phyloP scores from a whole-genome alignment of 768 basidiomycete genomes.

The Hericium erinaceus region DNA sequence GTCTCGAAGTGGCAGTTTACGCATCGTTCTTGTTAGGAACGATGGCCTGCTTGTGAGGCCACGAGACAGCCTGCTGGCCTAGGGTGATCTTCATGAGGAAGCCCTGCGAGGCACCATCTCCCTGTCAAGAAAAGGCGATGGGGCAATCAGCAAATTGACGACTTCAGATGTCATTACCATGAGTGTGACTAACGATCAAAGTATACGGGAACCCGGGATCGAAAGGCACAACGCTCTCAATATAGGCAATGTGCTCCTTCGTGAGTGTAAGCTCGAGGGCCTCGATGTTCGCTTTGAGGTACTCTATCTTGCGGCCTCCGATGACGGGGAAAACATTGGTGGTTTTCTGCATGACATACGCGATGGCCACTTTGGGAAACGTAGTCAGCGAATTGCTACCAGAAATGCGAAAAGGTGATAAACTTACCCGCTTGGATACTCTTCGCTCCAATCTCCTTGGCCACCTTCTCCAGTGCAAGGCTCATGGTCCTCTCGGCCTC shows the following conservation, averaged over 20 bases:
- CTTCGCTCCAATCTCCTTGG: conserved; percentile 26
- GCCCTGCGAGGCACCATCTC: too few relatives aligned
- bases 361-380: conserved; percentile 30
- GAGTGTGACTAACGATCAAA: conserved; percentile 13
- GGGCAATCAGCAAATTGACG: too few relatives aligned
- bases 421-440: conserved; percentile 15
- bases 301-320: conserved; percentile 37
- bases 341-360: conserved; percentile 39
- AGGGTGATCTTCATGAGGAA: too few relatives aligned
- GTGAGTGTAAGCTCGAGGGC: conserved; percentile 33
- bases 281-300: conserved; percentile 36
- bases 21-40: too few relatives aligned
- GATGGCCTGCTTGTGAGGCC: too few relatives aligned
- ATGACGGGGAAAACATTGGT: conserved; percentile 37
- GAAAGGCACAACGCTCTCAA: conserved; percentile 31
- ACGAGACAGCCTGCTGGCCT: too few relatives aligned
- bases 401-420: background rate
- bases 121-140: too few relatives aligned
- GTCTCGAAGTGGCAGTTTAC: too few relatives aligned
- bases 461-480: conserved; percentile 8
- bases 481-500: conserved; percentile 9
- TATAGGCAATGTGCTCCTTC: conserved; percentile 29
- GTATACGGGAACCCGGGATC: conserved; percentile 30
- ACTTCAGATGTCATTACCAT: too few relatives aligned
- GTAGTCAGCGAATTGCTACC: background rate